Conservation (phyloP, 2,329 filamentous ascomycete species). For the Penicillium sp. region DNA sequence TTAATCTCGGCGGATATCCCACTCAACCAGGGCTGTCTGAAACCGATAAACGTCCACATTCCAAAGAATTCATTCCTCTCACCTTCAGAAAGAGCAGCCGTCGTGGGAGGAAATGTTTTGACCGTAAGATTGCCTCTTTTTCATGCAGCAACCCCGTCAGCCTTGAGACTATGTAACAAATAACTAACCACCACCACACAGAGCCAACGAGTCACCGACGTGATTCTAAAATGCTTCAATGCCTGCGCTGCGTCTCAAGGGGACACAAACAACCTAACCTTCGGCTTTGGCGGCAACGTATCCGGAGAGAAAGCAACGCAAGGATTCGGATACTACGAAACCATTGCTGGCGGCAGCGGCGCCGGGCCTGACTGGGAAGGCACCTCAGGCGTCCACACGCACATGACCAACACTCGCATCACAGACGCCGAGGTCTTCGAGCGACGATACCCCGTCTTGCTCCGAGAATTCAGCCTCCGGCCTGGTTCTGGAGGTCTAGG, state of each 20-base stretch:
- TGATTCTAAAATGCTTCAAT: slow-evolving; percentile 70
- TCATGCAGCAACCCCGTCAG: not conserved
- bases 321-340: slow-evolving; percentile 80
- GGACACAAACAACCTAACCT: slow-evolving; percentile 74
- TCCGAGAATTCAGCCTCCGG: slow-evolving; percentile 66
- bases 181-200: slow-evolving; percentile 15
- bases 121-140: slow-evolving; percentile 41
- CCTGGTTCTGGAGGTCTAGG: slow-evolving; percentile 61
- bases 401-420: slow-evolving; percentile 85
- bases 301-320: slow-evolving; percentile 50
- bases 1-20: slow-evolving; percentile 75
- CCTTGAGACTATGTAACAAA: not conserved
- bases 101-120: slow-evolving; percentile 76
- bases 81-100: slow-evolving; percentile 68
- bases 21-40: slow-evolving; percentile 75
- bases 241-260: slow-evolving; percentile 73
- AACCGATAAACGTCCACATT: slow-evolving; percentile 67
- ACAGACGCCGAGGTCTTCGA: slow-evolving; percentile 79
- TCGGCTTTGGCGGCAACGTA: slow-evolving; percentile 67
- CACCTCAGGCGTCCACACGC: slow-evolving; percentile 71
- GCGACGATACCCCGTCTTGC: slow-evolving; percentile 68
- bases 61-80: slow-evolving; percentile 67
- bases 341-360: slow-evolving; percentile 72
- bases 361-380: slow-evolving; percentile 71
- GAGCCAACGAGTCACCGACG: slow-evolving; percentile 70